Base-by-base conservation (phyloP, 164 flowering plant genomes). In the Piper longum region DNA sequence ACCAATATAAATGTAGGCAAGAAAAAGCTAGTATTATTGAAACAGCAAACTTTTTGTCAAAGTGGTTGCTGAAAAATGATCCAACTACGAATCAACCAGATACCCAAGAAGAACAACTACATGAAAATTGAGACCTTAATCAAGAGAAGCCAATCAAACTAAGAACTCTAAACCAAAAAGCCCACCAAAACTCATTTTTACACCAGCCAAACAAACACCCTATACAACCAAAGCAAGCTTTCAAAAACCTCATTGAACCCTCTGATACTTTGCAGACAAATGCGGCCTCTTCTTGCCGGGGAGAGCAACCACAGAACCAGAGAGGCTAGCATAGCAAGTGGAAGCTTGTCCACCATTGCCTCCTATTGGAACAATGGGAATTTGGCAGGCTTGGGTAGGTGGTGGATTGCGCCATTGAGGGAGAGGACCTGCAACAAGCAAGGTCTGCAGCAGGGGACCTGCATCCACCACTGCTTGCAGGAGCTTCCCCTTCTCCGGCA, bases 331-430 rank as follows among this genome's bases (percentile, higher is more conserved):
- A 26, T 43, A 57, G 5, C 43, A 18, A 16, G 42, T 56, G 39
- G 16, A 57, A 41, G 14, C 16, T 13, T 13, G 54, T 26, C 36
- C 36, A 26, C 36, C 36, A 26, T 26, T 26, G 11, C 65, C 58
- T 54, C 54, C 54, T 43, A 65, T 57, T 2, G 56, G n/a, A 58
- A 62, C 73, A 64, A 9, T 80, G 74, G 90, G 88, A 12, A 81
- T 72, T 16, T 77, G 78, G 71, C 76, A 66, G 9, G 80, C 48
- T 60, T 76, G 84, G 51, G 75, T 58, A 8, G 85, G 85, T 7
- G 92, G 96, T 43, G 96, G 91, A 63, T 83, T 83, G 58, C 83
- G 74, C 96, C 92, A 89, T 43, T 64, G 76, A 2, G 96, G 96
- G 51, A 92, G 81, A 1, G 96, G 85, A 3, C 93, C 96, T 0